Evolutionary conservation across 441 rosid species (phyloP).

Genomic region (Kokia cookei): DNA sequence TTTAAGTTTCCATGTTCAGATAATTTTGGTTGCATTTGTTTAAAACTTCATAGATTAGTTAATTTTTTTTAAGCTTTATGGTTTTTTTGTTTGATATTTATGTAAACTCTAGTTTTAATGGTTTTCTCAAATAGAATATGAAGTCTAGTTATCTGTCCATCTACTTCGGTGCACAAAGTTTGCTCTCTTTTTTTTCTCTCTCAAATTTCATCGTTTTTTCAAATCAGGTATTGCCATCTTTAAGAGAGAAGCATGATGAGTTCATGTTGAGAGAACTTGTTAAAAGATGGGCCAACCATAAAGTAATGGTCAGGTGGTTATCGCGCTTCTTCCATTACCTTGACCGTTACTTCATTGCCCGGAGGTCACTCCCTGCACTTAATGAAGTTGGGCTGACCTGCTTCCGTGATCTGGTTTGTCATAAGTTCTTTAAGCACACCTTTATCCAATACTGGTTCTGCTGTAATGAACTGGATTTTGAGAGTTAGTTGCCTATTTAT

Average conservation of each 20-base stretch:
- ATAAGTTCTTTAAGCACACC: background rate
- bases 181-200: background rate
- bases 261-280: constrained; percentile 83
- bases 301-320: constrained; percentile 85
- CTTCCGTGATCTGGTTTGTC: constrained; percentile 53
- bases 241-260: constrained; percentile 83
- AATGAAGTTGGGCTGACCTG: constrained; percentile 80
- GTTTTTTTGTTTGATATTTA: background rate
- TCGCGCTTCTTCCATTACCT: constrained; percentile 81
- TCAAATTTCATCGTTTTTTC: background rate
- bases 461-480: constrained; percentile 27
- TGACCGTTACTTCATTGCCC: constrained; percentile 78
- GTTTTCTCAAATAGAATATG: background rate
- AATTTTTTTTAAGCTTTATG: background rate
- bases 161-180: background rate
- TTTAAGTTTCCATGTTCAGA: background rate
- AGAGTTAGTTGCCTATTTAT: background rate
- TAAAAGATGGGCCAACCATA: constrained; percentile 80
- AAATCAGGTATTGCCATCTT: constrained; percentile 64
- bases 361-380: constrained; percentile 66
- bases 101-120: background rate
- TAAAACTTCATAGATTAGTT: background rate
- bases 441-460: background rate
- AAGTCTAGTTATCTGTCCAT: background rate
- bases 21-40: background rate